These are phyloP conservation scores for Fraxinus platypoda DNA, from an alignment of 305 asterid genomes.

Conservation along the genomic window DNA sequence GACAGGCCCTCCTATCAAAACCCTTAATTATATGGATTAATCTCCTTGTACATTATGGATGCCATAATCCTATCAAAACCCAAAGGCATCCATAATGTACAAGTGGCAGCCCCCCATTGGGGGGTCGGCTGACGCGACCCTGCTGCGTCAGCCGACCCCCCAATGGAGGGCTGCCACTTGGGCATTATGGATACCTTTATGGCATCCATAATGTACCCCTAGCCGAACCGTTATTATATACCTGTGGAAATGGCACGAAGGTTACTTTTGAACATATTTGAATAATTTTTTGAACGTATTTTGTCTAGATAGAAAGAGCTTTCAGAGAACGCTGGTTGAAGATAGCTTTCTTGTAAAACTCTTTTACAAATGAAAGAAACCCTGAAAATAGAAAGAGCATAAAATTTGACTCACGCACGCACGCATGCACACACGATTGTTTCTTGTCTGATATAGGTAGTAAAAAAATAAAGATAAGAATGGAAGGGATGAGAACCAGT, in stretches of 20 bases:
- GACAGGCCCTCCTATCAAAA: slow-evolving; percentile 10
- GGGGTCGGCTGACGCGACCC: too few species aligned
- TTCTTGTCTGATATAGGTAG: neutral
- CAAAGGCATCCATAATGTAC: too few species aligned
- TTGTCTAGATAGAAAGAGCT: neutral
- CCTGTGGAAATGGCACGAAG: neutral
- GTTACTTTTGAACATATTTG: neutral
- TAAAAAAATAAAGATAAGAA: neutral
- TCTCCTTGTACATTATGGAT: too few species aligned
- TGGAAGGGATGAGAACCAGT: neutral
- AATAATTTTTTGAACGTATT: neutral
- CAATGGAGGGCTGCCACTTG: too few species aligned
- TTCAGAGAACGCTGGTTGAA: neutral
- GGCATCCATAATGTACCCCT: too few species aligned
- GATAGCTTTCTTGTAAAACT: neutral
- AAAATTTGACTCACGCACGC: neutral
- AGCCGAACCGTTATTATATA: too few species aligned
- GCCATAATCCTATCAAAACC: too few species aligned
- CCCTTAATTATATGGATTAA: neutral
- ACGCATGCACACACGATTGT: neutral
- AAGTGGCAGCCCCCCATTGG: too few species aligned
- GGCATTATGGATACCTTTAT: too few species aligned
- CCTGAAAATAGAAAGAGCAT: neutral
- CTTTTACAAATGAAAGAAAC: neutral
- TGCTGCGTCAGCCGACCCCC: too few species aligned